Conservation (phyloP, 805 yeast species). For the Komagataella pastoris region DNA sequence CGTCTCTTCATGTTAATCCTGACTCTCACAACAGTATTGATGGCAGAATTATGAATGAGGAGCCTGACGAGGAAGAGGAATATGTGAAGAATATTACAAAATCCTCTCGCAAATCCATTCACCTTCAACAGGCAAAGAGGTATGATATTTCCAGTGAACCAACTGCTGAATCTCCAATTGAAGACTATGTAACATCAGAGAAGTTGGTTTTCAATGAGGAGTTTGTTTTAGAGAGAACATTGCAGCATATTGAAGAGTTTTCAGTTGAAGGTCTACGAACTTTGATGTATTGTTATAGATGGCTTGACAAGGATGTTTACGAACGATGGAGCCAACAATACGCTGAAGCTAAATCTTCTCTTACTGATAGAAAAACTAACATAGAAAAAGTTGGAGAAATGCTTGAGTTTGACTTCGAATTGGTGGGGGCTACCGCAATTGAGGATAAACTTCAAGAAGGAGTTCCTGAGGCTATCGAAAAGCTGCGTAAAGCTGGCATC, state of each 20-base stretch:
- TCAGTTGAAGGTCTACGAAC: constrained; percentile 94
- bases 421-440: constrained; percentile 91
- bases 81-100: constrained; percentile 41
- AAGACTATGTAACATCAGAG: constrained; percentile 34
- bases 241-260: constrained; percentile 86
- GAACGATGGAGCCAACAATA: constrained; percentile 55
- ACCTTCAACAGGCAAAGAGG: constrained; percentile 41
- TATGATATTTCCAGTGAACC: constrained; percentile 22
- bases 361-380: constrained; percentile 48
- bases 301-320: constrained; percentile 50
- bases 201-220: constrained; percentile 55
- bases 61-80: constrained; percentile 27
- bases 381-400: constrained; percentile 62
- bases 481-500: constrained; percentile 84
- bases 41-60: constrained; percentile 9
- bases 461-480: constrained; percentile 91
- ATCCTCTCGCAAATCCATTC: constrained; percentile 44
- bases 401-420: constrained; percentile 54
- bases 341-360: constrained; percentile 63
- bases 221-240: constrained; percentile 66
- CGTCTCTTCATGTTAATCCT: constrained; percentile 4
- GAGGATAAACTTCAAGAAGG: constrained; percentile 96
- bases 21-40: constrained; percentile 27
- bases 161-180: constrained; percentile 5
- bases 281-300: constrained; percentile 65